Conservation (phyloP, 352 stramenopile genomes). For the Phytopythium ostracodes region DNA sequence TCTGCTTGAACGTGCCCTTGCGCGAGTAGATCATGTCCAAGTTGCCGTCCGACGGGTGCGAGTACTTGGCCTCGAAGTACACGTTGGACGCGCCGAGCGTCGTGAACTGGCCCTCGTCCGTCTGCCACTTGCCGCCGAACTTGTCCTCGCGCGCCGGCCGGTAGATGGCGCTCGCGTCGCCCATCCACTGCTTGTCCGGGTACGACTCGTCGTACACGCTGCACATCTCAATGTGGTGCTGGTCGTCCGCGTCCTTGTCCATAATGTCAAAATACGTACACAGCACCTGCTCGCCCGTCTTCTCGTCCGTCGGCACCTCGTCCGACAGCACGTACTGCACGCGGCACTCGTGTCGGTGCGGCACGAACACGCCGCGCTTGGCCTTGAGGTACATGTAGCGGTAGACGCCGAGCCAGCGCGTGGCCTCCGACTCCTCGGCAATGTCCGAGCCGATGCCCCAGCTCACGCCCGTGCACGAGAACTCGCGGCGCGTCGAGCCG, state of each 20-base stretch:
- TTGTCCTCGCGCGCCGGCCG: constrained; percentile 53
- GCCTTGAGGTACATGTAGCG: constrained; percentile 74
- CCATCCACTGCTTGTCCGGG: constrained; percentile 48
- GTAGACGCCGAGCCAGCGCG: constrained; percentile 61
- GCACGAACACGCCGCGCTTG: constrained; percentile 54
- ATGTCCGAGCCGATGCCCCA: constrained; percentile 76
- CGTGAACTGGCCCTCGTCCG: constrained; percentile 42
- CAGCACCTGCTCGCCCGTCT: constrained; percentile 48
- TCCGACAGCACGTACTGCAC: constrained; percentile 77
- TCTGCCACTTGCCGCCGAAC: constrained; percentile 49
- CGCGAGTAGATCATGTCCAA: constrained; percentile 73
- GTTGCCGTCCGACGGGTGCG: constrained; percentile 75
- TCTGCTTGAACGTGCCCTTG: constrained; percentile 41
- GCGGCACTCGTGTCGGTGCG: constrained; percentile 47
- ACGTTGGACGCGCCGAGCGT: constrained; percentile 69
- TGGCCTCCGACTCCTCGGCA: constrained; percentile 65
- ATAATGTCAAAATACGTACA: constrained; percentile 71
- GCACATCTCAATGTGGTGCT: constrained; percentile 73
- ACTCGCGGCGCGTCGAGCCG: constrained; percentile 48
- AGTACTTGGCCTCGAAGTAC: constrained; percentile 79
- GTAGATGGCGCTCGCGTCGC: constrained; percentile 58
- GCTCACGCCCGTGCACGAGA: constrained; percentile 71
- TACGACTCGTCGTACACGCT: constrained; percentile 69
- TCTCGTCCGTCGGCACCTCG: constrained; percentile 29
- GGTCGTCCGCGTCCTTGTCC: constrained; percentile 50